Evolutionary conservation across 1,139 yeast genomes (phyloP).

Genomic region (Arxiozyma bovina): DNA sequence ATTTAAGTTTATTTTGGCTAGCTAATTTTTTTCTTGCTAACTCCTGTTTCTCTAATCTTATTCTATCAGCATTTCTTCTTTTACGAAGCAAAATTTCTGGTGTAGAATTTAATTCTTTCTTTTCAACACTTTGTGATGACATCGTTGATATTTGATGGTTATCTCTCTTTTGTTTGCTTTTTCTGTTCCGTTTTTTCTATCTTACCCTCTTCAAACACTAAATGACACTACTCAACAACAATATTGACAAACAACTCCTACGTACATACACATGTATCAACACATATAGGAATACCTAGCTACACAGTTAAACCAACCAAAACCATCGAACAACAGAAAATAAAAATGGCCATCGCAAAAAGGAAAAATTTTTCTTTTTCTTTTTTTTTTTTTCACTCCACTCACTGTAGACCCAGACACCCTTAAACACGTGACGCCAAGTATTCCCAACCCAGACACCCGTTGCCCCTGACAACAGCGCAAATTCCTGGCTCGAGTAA

Average conservation of each 20-base stretch:
- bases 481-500: no score
- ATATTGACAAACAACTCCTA: no score
- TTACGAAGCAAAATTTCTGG: conserved; percentile 70
- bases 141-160: not conserved
- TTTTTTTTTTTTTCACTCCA: no score
- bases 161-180: no score
- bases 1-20: conserved; percentile 38
- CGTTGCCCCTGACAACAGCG: no score
- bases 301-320: no score
- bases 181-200: not conserved
- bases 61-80: conserved; percentile 67
- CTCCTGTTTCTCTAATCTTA: conserved; percentile 57
- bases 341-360: conserved; percentile 7
- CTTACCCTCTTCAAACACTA: not conserved
- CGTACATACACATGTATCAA: no score
- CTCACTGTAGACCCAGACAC: not conserved
- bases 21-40: conserved; percentile 36
- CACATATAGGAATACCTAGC: no score
- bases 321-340: not conserved
- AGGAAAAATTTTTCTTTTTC: no score
- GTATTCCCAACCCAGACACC: not conserved
- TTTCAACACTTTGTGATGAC: conserved; percentile 8
- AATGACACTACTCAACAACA: not conserved
- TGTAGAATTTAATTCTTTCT: conserved; percentile 44
- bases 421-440: not conserved